These are phyloP conservation scores for Glycyrrhiza uralensis DNA, from an alignment of 306 rosid genomes.

Conservation along the genomic window DNA sequence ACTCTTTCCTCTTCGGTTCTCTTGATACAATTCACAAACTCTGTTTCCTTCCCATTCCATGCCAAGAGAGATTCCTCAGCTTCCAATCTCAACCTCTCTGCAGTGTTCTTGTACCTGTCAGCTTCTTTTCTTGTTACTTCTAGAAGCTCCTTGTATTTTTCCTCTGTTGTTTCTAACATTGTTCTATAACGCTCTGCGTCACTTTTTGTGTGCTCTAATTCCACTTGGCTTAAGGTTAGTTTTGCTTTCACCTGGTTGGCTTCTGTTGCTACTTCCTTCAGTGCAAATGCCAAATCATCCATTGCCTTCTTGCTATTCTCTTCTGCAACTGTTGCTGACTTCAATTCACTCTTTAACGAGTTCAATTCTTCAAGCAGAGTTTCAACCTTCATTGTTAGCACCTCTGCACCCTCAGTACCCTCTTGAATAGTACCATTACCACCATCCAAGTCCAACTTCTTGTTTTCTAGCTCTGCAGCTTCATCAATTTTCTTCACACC, in stretches of 20 bases:
- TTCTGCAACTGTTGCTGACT: conserved; percentile 57
- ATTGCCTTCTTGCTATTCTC: conserved; percentile 74
- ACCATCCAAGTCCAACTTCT: too few species aligned
- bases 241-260: conserved; percentile 55
- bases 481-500: conserved; percentile 26
- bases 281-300: conserved; percentile 81
- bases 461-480: conserved; percentile 25
- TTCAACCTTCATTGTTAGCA: neutral
- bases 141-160: conserved; percentile 41
- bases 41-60: conserved; percentile 70
- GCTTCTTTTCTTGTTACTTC: conserved; percentile 60
- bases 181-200: conserved; percentile 53
- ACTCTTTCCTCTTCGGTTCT: conserved; percentile 67
- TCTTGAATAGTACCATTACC: too few species aligned
- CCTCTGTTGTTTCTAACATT: conserved; percentile 38
- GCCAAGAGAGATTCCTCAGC: conserved; percentile 76
- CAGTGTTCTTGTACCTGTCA: conserved; percentile 51
- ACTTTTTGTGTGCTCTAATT: conserved; percentile 50
- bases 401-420: conserved; percentile 24
- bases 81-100: conserved; percentile 71
- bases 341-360: conserved; percentile 49
- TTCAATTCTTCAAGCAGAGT: conserved; percentile 36
- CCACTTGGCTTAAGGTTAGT: conserved; percentile 42
- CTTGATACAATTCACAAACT: conserved; percentile 69
- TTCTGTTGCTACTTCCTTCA: conserved; percentile 88